phyloP scores from a whole-genome alignment of 2,329 filamentous ascomycete genomes.

The Talaromyces rugulosus region DNA sequence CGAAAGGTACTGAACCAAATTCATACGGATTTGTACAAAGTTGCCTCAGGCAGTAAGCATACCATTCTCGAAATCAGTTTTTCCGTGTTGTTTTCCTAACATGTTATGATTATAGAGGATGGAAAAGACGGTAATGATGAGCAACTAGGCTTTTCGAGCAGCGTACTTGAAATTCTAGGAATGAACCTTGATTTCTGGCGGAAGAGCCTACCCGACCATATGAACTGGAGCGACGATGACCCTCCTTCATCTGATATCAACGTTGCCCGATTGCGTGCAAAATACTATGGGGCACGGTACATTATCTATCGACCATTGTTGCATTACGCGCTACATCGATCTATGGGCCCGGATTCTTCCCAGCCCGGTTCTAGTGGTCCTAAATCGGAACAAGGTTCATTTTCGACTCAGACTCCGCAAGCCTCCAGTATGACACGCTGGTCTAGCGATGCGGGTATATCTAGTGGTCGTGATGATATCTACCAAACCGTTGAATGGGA shows the following conservation, averaged over 20 bases:
- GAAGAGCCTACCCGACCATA: constrained; percentile 40
- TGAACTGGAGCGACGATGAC: constrained; percentile 66
- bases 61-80: not conserved
- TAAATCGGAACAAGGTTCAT: constrained; percentile 20
- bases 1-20: constrained; percentile 54
- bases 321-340: constrained; percentile 55
- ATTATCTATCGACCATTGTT: constrained; percentile 82
- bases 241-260: constrained; percentile 72
- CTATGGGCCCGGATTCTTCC: constrained; percentile 36
- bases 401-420: constrained; percentile 26
- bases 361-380: not conserved
- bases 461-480: constrained; percentile 15
- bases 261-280: constrained; percentile 76
- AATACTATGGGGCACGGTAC: constrained; percentile 89
- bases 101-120: not conserved
- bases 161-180: constrained; percentile 39
- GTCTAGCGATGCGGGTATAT: constrained; percentile 31
- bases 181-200: constrained; percentile 54
- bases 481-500: constrained; percentile 25
- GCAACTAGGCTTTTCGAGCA: constrained; percentile 9
- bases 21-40: constrained; percentile 53
- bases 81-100: not conserved
- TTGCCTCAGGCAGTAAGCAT: constrained; percentile 11
- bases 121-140: not conserved
- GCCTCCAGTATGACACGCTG: constrained; percentile 28